phyloP scores from a whole-genome alignment of 768 basidiomycete species.

The Russula foetens region DNA sequence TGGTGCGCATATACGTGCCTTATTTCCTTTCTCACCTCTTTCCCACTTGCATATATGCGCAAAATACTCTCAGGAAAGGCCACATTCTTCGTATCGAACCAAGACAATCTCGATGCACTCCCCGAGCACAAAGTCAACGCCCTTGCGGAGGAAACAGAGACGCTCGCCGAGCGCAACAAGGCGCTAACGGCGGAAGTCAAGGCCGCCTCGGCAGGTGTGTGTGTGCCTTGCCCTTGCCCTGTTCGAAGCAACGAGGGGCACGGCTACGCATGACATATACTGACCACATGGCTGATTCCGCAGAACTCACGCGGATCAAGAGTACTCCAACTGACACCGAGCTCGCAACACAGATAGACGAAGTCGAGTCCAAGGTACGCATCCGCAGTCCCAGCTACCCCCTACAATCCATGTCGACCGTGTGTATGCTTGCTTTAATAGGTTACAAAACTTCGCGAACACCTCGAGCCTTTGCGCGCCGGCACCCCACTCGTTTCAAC shows the following conservation, averaged over 20 bases:
- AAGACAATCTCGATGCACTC: conserved; percentile 60
- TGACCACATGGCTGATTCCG: neutral
- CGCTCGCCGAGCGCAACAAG: conserved; percentile 54
- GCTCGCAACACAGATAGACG: conserved; percentile 46
- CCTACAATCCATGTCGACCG: too few relatives aligned
- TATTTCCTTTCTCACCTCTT: neutral
- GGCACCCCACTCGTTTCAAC: conserved; percentile 61
- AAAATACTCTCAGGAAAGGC: conserved; percentile 54
- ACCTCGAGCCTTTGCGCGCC: conserved; percentile 57
- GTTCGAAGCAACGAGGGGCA: too few relatives aligned
- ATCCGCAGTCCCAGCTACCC: too few relatives aligned
- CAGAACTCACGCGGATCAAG: conserved; percentile 61
- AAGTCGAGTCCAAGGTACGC: conserved; percentile 45
- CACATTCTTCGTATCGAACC: conserved; percentile 81
- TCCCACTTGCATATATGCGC: neutral
- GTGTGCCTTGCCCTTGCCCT: neutral
- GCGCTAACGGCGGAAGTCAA: conserved; percentile 43
- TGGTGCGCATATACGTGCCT: conserved; percentile 35
- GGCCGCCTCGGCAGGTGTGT: conserved; percentile 37
- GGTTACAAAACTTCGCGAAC: conserved; percentile 41
- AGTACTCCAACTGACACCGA: conserved; percentile 62
- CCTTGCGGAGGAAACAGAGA: conserved; percentile 52
- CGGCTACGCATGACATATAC: conserved; percentile 2
- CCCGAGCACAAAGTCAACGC: conserved; percentile 50
- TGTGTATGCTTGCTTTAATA: conserved; percentile 28